These are phyloP conservation scores for Alternaria viburni DNA, from an alignment of 2,329 filamentous ascomycete genomes.

Conservation along the genomic window DNA sequence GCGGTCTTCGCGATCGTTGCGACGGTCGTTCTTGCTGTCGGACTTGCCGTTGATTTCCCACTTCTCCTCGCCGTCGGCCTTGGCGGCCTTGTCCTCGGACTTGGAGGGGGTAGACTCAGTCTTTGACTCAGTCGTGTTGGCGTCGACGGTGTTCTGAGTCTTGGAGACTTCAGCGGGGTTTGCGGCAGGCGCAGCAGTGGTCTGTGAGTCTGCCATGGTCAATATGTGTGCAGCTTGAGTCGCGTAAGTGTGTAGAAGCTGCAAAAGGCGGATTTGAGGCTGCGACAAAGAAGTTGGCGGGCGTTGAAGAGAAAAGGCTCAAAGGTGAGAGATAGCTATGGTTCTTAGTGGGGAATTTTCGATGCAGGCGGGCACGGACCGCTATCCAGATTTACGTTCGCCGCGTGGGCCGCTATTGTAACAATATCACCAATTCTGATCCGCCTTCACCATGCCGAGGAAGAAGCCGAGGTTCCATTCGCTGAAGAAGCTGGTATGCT, in stretches of 20 bases:
- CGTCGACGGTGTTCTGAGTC: constrained; percentile 15
- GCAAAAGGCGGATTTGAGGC: not conserved
- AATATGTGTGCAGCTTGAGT: constrained; percentile 12
- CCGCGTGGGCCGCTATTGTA: constrained; percentile 11
- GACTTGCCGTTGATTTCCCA: constrained; percentile 24
- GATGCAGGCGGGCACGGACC: constrained; percentile 10
- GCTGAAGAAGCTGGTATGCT: constrained; percentile 68
- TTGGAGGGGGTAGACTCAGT: constrained; percentile 14
- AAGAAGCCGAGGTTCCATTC: constrained; percentile 66
- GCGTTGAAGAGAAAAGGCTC: constrained; percentile 6
- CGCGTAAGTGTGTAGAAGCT: constrained; percentile 7
- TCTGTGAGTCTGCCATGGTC: constrained; percentile 32
- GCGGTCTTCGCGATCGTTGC: constrained; percentile 22
- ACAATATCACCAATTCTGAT: constrained; percentile 1
- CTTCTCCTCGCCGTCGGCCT: constrained; percentile 23
- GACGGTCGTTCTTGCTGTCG: constrained; percentile 17
- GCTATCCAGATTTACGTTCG: constrained; percentile 4
- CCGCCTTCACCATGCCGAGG: constrained; percentile 47
- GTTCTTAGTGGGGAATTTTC: constrained; percentile 22
- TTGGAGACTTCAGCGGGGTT: constrained; percentile 27
- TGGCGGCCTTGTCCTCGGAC: constrained; percentile 1
- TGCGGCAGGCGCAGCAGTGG: constrained; percentile 20
- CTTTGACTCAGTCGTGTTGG: constrained; percentile 17
- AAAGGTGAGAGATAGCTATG: constrained; percentile 7
- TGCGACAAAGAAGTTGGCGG: not conserved